Evolutionary conservation across 176 grass and related monocot species (phyloP).

Genomic region (Pontederia paniculata): DNA sequence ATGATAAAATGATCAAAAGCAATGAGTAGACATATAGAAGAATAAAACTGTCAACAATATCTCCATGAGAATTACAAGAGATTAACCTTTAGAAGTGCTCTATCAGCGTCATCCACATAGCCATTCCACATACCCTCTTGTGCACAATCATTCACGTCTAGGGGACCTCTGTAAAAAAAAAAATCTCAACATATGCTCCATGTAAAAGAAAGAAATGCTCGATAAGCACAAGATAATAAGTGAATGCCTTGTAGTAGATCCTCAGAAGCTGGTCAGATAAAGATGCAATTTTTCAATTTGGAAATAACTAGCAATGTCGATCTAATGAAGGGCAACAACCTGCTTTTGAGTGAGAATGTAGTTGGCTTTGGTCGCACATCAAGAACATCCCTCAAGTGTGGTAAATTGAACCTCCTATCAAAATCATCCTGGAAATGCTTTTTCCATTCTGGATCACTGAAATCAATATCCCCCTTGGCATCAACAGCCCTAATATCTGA

Average conservation of each 20-base stretch:
- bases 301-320: not conserved
- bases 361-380: constrained; percentile 52
- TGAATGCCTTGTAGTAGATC: not conserved
- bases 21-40: too few species aligned
- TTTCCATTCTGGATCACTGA: constrained; percentile 53
- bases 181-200: constrained; percentile 4
- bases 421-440: constrained; percentile 66
- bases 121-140: constrained; percentile 48
- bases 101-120: constrained; percentile 80
- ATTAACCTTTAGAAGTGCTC: constrained; percentile 72
- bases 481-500: not conserved
- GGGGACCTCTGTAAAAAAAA: constrained; percentile 36
- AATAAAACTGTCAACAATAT: too few species aligned
- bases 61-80: not conserved
- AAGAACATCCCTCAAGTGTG: constrained; percentile 64
- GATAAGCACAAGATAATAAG: not conserved
- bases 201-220: not conserved
- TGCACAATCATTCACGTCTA: constrained; percentile 38
- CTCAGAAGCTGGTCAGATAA: not conserved
- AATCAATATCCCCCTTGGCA: constrained; percentile 34
- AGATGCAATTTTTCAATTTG: not conserved
- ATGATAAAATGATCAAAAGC: too few species aligned
- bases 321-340: constrained; percentile 20
- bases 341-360: constrained; percentile 68
- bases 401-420: constrained; percentile 50